Evolutionary conservation across 2,329 filamentous ascomycete species (phyloP).

Genomic region (Conoideocrella luteorostrata): DNA sequence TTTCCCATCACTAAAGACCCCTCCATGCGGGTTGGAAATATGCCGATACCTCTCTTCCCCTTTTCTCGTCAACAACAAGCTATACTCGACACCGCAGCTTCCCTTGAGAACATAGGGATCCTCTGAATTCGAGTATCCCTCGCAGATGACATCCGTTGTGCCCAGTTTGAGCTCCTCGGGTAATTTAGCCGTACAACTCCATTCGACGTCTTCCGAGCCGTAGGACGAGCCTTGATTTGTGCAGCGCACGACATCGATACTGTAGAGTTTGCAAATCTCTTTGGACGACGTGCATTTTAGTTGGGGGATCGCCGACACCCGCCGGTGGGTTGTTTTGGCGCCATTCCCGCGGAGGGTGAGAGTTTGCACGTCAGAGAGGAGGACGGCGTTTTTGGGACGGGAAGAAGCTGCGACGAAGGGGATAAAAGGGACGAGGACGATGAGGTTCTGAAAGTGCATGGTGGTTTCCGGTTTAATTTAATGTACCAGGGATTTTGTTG

Average conservation of each 20-base stretch:
- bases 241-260: slow-evolving; percentile 80
- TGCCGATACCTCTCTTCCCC: slow-evolving; percentile 67
- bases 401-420: slow-evolving; percentile 19
- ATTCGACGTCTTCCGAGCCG: slow-evolving; percentile 74
- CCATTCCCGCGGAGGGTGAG: slow-evolving; percentile 66
- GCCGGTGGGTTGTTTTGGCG: slow-evolving; percentile 66
- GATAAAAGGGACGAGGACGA: slow-evolving; percentile 14
- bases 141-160: slow-evolving; percentile 83
- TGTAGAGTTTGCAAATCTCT: slow-evolving; percentile 60
- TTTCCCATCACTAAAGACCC: slow-evolving; percentile 25
- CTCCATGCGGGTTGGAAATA: slow-evolving; percentile 32
- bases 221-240: slow-evolving; percentile 79
- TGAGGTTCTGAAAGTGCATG: slow-evolving; percentile 23
- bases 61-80: slow-evolving; percentile 66
- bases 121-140: slow-evolving; percentile 71
- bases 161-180: slow-evolving; percentile 64
- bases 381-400: slow-evolving; percentile 45
- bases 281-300: slow-evolving; percentile 67
- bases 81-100: slow-evolving; percentile 88
- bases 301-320: slow-evolving; percentile 70
- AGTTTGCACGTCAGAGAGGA: slow-evolving; percentile 59
- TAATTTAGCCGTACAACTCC: slow-evolving; percentile 69
- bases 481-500: too few species aligned
- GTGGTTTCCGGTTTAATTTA: neutral
- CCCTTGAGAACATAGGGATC: slow-evolving; percentile 87